A percentile compares a stretch with the other conserved stretches of the same genome.
Conservation (phyloP, 768 basidiomycete species). For the Boletus coccyginus region DNA sequence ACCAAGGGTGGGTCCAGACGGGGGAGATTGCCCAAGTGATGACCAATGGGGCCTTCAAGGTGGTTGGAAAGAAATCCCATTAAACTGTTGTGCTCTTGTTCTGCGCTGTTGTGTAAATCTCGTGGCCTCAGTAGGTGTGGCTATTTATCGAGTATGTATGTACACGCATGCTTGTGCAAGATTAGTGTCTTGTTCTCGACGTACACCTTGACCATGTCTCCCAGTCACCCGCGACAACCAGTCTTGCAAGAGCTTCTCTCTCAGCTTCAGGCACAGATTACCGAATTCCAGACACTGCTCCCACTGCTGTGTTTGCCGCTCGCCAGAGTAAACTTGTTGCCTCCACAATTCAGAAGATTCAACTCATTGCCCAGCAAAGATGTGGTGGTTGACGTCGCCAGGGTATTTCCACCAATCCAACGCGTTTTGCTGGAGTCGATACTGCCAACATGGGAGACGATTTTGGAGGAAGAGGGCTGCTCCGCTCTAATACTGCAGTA, state of each 20-base stretch:
- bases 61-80: conserved; percentile 17
- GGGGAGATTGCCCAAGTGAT: conserved; percentile 47
- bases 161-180: neutral
- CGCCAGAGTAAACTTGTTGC: conserved; percentile 53
- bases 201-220: conserved; percentile 6
- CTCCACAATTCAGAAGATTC: conserved; percentile 49
- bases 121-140: neutral
- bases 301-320: conserved; percentile 59
- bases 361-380: conserved; percentile 35
- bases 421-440: conserved; percentile 59
- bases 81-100: neutral
- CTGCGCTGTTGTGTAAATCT: neutral
- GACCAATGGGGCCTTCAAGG: conserved; percentile 65
- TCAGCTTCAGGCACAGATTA: conserved; percentile 44
- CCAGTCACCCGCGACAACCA: conserved; percentile 2
- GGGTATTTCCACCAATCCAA: conserved; percentile 58
- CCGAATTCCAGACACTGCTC: conserved; percentile 51
- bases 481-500: conserved; percentile 56
- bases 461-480: conserved; percentile 48
- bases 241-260: conserved; percentile 37
- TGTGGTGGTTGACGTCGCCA: conserved; percentile 21
- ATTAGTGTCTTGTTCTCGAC: neutral
- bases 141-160: neutral
- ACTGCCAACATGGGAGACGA: conserved; percentile 64
- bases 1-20: conserved; percentile 43